Conservation (phyloP, 306 rosid genomes). For the Sphenostylis stenocarpa region DNA sequence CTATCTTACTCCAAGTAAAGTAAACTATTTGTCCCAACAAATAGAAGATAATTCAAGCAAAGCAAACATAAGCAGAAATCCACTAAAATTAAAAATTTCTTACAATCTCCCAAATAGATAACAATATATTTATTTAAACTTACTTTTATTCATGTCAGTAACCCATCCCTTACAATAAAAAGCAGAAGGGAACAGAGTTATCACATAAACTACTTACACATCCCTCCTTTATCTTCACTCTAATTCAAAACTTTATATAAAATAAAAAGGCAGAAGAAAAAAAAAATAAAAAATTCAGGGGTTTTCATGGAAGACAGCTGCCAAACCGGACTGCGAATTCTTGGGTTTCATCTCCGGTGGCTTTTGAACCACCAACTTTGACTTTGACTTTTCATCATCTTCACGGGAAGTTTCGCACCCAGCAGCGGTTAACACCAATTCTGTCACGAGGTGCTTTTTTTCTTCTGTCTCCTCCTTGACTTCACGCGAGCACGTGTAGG, state of each 20-base stretch:
- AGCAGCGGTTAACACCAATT: background rate
- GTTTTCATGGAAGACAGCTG: constrained; percentile 57
- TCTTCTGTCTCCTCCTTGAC: background rate
- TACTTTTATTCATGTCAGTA: constrained; percentile 29
- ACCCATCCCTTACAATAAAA: constrained; percentile 63
- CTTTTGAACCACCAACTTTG: constrained; percentile 31
- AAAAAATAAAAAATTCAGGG: constrained; percentile 40
- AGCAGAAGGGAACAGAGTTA: constrained; percentile 56
- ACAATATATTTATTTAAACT: constrained; percentile 6
- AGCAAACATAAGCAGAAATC: no score
- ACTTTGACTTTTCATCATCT: constrained; percentile 23
- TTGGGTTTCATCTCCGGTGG: constrained; percentile 60
- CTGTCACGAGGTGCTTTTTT: background rate
- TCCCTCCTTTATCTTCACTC: constrained; percentile 25
- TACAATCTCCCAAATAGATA: no score
- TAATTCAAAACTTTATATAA: background rate
- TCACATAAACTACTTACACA: constrained; percentile 31
- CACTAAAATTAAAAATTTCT: no score
- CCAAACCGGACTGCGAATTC: constrained; percentile 48
- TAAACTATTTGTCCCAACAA: no score
- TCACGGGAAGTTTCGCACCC: background rate
- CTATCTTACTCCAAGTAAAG: constrained; percentile 8
- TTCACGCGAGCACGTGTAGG: constrained; percentile 35
- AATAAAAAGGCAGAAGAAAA: background rate
- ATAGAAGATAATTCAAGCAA: no score